Base-by-base conservation (phyloP, 208 protist species). In the Trypanosoma caninum region DNA sequence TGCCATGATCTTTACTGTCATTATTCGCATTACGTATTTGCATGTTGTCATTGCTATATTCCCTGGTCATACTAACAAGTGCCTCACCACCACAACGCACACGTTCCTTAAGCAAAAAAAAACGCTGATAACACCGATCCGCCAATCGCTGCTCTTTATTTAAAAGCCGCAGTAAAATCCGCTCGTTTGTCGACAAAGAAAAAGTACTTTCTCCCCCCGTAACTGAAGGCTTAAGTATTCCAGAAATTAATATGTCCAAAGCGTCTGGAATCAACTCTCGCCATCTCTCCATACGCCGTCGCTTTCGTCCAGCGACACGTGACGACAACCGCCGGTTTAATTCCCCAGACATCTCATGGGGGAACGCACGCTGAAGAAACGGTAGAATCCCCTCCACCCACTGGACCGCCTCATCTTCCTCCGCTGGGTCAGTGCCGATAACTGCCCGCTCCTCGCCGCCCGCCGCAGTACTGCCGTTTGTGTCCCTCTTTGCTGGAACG, bases 91-190 rank as follows among this genome's bases (percentile, higher is more conserved):
- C 46, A 0, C 31, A 41, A 10, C 54, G 48, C 38, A 82, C 45
- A 13, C 57, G 20, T 18, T 79, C 48, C 34, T 57, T 37, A 27
- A 83, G 73, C 42, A 66, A 34, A 18, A 59, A 31, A 18, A 81
- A 55, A 25, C 67, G 55, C 27, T 65, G 59, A 46, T 74, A 72
- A 45, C 58, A 72, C 30, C 23, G n/a, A 38, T 76, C 65, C 14
- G 48, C 46, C 37, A 59, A 54, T 22, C 56, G 54, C 45, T 70
- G 62, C 57, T 80, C 69, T 25, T 60, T 61, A 25, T 59, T 65
- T 5, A 72, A 57, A 10, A 80, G 52, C 14, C 64, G 30, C 23
- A 80, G 52, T 9, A 80, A 69, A 28, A 27, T 42, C 9, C 23
- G 3, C 47, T 76, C 65, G 10, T 38, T 42, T 37, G 14, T 41